phyloP scores from a whole-genome alignment of 306 rosid species.

The Ceratonia siliqua region DNA sequence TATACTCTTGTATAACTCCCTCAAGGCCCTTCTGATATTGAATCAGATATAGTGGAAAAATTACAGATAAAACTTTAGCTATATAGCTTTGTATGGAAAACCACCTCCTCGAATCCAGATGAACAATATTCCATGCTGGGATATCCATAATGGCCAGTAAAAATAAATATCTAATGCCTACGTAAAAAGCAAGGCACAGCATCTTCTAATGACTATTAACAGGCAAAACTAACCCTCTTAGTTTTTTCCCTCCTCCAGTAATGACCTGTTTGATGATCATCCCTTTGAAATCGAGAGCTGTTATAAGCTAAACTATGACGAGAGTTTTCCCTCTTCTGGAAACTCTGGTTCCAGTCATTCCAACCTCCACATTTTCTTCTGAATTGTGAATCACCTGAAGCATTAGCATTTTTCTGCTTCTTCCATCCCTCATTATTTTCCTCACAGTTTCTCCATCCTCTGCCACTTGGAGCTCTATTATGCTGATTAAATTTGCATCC shows the following conservation, averaged over 20 bases:
- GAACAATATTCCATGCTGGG: slow-evolving; percentile 9
- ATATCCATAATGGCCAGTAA: slow-evolving; percentile 2
- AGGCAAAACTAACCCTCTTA: slow-evolving; percentile 44
- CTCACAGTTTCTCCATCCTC: slow-evolving; percentile 43
- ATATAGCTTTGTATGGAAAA: slow-evolving; percentile 15
- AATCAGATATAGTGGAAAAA: neutral
- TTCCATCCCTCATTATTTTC: slow-evolving; percentile 44
- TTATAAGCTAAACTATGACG: slow-evolving; percentile 27
- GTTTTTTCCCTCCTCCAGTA: slow-evolving; percentile 49
- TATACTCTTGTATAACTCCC: neutral
- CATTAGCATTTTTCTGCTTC: slow-evolving; percentile 36
- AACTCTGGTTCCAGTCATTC: slow-evolving; percentile 39
- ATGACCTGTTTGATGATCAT: slow-evolving; percentile 40
- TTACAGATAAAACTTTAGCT: neutral
- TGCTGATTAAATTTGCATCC: slow-evolving; percentile 33
- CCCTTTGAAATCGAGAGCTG: slow-evolving; percentile 48
- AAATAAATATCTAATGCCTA: neutral
- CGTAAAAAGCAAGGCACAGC: slow-evolving; percentile 8
- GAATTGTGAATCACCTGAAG: slow-evolving; percentile 41
- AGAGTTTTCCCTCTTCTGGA: slow-evolving; percentile 42
- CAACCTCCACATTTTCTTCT: slow-evolving; percentile 34
- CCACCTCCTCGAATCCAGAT: slow-evolving; percentile 15
- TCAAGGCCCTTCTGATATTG: neutral
- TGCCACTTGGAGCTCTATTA: slow-evolving; percentile 35
- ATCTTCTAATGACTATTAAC: slow-evolving; percentile 28